Percentiles rank a stretch among this genome's conserved stretches.
Conservation (phyloP, 1,139 yeast species). For the Komagataea norvegica region DNA sequence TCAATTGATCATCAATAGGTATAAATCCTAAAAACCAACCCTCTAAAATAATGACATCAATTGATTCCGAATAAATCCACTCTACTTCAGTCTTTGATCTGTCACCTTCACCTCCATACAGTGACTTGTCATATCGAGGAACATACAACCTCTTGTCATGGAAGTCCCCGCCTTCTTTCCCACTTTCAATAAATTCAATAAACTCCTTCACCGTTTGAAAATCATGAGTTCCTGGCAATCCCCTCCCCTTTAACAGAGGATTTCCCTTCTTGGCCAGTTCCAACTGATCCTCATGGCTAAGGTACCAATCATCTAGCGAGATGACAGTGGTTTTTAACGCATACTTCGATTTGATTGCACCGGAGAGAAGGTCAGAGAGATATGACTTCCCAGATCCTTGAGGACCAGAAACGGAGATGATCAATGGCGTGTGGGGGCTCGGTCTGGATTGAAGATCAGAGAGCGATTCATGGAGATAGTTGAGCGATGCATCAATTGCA, state of each 20-base stretch:
- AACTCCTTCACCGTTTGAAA: too few relatives aligned
- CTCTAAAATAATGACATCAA: constrained; percentile 72
- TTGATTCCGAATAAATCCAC: constrained; percentile 40
- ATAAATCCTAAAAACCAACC: constrained; percentile 92
- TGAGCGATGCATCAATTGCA: neutral
- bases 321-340: constrained; percentile 46
- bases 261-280: constrained; percentile 44
- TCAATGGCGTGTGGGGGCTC: constrained; percentile 37
- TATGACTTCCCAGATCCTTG: constrained; percentile 93
- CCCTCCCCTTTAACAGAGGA: constrained; percentile 66
- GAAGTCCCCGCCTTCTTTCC: too few relatives aligned
- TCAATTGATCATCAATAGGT: constrained; percentile 35
- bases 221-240: constrained; percentile 95
- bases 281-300: constrained; percentile 57
- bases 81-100: constrained; percentile 33
- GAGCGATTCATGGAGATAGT: neutral
- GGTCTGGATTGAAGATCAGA: neutral
- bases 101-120: constrained; percentile 76
- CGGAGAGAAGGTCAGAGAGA: constrained; percentile 44
- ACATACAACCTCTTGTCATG: constrained; percentile 32
- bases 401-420: constrained; percentile 78
- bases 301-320: constrained; percentile 85
- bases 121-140: constrained; percentile 79
- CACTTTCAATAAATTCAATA: too few relatives aligned
- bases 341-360: constrained; percentile 37